phyloP scores from a whole-genome alignment of 2,329 filamentous ascomycete species.

The Elsinoe ampelina region DNA sequence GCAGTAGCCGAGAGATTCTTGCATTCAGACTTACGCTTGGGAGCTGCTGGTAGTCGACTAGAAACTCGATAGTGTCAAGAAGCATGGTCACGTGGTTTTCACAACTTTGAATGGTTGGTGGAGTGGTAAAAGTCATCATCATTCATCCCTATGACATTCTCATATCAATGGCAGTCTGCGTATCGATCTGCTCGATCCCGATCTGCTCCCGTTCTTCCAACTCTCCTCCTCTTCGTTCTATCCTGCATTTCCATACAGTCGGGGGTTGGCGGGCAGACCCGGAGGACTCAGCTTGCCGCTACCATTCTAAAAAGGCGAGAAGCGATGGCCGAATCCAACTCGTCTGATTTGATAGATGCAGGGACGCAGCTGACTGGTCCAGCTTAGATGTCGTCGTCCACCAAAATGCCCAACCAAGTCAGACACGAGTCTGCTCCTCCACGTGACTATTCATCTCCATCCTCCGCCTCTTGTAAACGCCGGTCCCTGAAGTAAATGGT shows the following conservation, averaged over 20 bases:
- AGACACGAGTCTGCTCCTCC: not conserved
- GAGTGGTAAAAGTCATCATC: not conserved
- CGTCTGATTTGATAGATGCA: not conserved
- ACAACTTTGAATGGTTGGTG: not conserved
- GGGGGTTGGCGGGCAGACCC: no score
- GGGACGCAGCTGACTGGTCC: not conserved
- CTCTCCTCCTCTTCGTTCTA: not conserved
- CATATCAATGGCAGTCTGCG: not conserved
- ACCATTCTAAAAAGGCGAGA: no score
- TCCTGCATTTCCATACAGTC: not conserved
- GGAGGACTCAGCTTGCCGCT: no score
- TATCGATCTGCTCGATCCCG: not conserved
- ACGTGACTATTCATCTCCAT: not conserved
- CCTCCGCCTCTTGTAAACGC: not conserved
- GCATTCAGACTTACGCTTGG: no score
- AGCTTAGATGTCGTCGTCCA: not conserved
- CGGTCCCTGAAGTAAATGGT: not conserved
- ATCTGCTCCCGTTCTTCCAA: not conserved
- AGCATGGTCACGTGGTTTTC: not conserved
- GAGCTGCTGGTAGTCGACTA: no score
- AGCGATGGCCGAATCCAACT: no score
- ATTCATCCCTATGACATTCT: constrained; percentile 7
- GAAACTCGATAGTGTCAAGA: no score
- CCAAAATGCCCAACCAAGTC: not conserved
- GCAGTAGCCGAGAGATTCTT: no score